Evolutionary conservation across 148 eudicot genomes (phyloP), one percentile per base, ranked within the genome.

Genomic region (Salicornia ramosissima): DNA sequence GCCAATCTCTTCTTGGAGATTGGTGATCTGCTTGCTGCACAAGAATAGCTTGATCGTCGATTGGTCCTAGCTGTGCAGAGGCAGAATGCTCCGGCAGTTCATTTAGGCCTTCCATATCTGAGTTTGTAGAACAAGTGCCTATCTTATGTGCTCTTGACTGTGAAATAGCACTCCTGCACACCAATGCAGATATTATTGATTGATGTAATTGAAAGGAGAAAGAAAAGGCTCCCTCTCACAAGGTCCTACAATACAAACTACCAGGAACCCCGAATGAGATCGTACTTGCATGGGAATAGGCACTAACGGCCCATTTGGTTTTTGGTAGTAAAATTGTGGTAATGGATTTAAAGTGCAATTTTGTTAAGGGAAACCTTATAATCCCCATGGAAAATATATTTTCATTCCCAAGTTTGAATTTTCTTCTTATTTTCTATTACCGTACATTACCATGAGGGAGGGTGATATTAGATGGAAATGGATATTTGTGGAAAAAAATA

Each of bases 101-200:
- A 60, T 34, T 57, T 57, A 69, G 58, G 64, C 65, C 65, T 72
- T 57, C 78, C 54, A 43, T 64, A 59, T 74, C 82, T 31, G 82
- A 77, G 74, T 78, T 75, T 13, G 74, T 51, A 59, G 76, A 26
- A 68, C 67, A 64, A 50, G 33, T 81, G n/a, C n/a, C 67, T 52
- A 81, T 69, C 69, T 74, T 76, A 3, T 77, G 76, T 29, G 92
- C 97, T 78, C 85, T 86, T 65, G 73, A 80, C 73, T 83, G 79
- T 74, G 97, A 86, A 72, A 90, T 82, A 62, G 92, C 89, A 77
- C 83, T 90, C 96, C 98, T 94, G 86, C 81, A 84, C 78, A 36
- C 46, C 69, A 53, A 50, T 39, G 49, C 34, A 34, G n/a, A 72
- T 40, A 62, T 33, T n/a, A n/a, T 26, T 21, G 12, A 6, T 33